Percentiles rank a stretch among this genome's conserved stretches.
These are phyloP conservation scores for Coriolopsis trogii DNA, from an alignment of 1,284 basidiomycete species.

Conservation along the genomic window DNA sequence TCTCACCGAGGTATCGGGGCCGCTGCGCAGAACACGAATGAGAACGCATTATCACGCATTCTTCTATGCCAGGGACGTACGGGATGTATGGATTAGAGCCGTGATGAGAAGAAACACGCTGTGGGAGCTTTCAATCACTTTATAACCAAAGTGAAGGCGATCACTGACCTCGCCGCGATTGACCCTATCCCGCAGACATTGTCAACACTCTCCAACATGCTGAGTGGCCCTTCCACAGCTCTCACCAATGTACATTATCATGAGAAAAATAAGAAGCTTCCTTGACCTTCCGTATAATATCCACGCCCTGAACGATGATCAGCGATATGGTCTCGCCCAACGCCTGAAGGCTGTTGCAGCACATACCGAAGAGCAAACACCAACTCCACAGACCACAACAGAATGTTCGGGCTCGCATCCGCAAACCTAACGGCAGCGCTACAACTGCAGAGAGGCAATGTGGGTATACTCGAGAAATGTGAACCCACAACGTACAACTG, in stretches of 20 bases:
- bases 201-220: too few relatives aligned
- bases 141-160: not conserved
- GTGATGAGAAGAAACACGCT: not conserved
- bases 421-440: not conserved
- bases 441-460: not conserved
- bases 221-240: too few relatives aligned
- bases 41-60: too few relatives aligned
- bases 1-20: too few relatives aligned
- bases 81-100: too few relatives aligned
- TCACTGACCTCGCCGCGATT: too few relatives aligned
- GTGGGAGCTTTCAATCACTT: not conserved
- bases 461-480: too few relatives aligned
- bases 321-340: not conserved
- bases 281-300: conserved; percentile 2
- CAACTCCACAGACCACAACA: conserved; percentile 9
- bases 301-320: conserved; percentile 4
- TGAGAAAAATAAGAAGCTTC: not conserved
- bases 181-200: too few relatives aligned
- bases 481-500: too few relatives aligned
- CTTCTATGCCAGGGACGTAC: too few relatives aligned
- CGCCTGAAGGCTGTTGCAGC: too few relatives aligned
- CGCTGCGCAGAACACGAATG: too few relatives aligned
- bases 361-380: conserved; percentile 4
- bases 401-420: not conserved
- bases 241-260: conserved; percentile 1